Conservation (phyloP, 2,329 filamentous ascomycete species). For the Cercospora canescens region DNA sequence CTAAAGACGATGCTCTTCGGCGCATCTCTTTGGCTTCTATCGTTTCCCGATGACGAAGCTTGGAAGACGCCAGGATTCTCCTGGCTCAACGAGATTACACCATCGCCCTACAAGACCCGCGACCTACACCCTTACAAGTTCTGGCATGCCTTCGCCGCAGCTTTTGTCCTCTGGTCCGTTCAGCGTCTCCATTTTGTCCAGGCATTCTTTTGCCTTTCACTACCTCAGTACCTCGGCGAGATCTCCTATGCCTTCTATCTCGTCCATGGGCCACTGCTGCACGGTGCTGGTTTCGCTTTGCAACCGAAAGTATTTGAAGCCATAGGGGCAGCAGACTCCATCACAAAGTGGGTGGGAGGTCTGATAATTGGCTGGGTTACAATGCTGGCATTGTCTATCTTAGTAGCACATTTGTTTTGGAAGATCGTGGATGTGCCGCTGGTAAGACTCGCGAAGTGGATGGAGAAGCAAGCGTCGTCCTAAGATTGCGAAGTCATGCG, state of each 20-base stretch:
- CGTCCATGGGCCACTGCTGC: constrained; percentile 19
- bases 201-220: background rate
- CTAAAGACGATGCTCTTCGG: constrained; percentile 3
- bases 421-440: constrained; percentile 14
- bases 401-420: constrained; percentile 19
- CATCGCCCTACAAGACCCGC: background rate
- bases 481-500: too few relatives aligned
- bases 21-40: constrained; percentile 11
- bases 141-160: constrained; percentile 13
- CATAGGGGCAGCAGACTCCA: background rate
- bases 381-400: constrained; percentile 10
- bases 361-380: constrained; percentile 14
- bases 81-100: constrained; percentile 6
- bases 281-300: constrained; percentile 14
- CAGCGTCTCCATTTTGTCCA: background rate
- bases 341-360: constrained; percentile 1
- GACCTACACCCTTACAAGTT: constrained; percentile 5
- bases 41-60: constrained; percentile 18
- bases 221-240: constrained; percentile 20
- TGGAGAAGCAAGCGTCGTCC: too few relatives aligned
- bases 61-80: constrained; percentile 13
- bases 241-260: constrained; percentile 20
- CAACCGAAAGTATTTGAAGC: constrained; percentile 9
- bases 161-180: constrained; percentile 14
- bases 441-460: constrained; percentile 8